Conservation (phyloP, 1,284 basidiomycete species). For the Cystobasidiaceae sp. region DNA sequence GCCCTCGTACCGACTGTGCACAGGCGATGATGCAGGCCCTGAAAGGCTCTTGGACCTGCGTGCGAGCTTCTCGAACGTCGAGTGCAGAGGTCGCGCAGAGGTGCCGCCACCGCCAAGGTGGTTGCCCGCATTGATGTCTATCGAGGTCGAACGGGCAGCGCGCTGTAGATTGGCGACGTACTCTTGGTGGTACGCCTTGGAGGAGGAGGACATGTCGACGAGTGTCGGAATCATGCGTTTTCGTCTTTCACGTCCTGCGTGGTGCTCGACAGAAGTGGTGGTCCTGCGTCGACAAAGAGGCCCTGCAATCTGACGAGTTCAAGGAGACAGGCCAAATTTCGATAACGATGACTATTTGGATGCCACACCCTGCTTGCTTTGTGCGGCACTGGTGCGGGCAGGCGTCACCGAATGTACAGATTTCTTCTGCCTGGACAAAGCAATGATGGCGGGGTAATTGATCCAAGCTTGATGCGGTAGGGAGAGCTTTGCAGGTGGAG, state of each 20-base stretch:
- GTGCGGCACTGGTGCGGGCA: no score
- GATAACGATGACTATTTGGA: no score
- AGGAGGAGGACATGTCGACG: slow-evolving; percentile 10
- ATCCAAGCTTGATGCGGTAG: no score
- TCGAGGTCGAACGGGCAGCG: slow-evolving; percentile 14
- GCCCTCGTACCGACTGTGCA: slow-evolving; percentile 2
- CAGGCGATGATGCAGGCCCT: neutral
- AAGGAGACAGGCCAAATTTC: no score
- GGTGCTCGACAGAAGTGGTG: neutral
- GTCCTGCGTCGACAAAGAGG: neutral
- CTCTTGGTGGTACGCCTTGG: neutral
- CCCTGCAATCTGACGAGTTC: neutral
- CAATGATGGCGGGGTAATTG: no score
- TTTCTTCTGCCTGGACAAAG: no score
- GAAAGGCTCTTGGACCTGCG: slow-evolving; percentile 5
- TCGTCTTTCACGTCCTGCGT: neutral
- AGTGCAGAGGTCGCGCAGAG: neutral
- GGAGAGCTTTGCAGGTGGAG: no score
- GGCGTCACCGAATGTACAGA: no score
- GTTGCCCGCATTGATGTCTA: slow-evolving; percentile 12
- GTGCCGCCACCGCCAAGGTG: neutral
- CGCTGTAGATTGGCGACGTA: neutral
- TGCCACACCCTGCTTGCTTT: no score
- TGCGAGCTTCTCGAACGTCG: slow-evolving; percentile 8
- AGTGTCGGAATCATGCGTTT: neutral